These are phyloP conservation scores for Ramaria sp. DNA, from an alignment of 768 basidiomycete species.

Conservation along the genomic window DNA sequence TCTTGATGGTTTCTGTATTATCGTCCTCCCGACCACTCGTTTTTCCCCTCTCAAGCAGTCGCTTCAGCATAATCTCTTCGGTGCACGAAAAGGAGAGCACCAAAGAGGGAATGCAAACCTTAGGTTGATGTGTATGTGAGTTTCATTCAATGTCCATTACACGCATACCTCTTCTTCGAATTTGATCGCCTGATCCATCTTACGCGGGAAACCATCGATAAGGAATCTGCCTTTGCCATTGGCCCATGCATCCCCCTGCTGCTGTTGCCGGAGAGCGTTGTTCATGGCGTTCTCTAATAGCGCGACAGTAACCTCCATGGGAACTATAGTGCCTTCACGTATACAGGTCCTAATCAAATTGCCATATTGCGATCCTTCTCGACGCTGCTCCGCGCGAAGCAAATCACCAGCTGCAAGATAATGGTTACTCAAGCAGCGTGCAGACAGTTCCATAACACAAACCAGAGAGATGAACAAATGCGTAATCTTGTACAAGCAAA, in stretches of 20 bases:
- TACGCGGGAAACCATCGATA: conserved; percentile 94
- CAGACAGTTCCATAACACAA: conserved; percentile 13
- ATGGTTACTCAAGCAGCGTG: not conserved
- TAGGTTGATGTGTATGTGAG: not conserved
- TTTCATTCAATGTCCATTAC: not conserved
- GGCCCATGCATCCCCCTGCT: conserved; percentile 46
- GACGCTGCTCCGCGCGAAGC: conserved; percentile 84
- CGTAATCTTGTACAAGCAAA: conserved; percentile 70
- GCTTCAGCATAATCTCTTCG: conserved; percentile 76
- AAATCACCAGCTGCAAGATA: conserved; percentile 79
- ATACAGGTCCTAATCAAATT: conserved; percentile 81
- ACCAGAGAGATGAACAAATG: conserved; percentile 93
- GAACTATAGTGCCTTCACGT: conserved; percentile 86
- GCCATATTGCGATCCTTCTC: conserved; percentile 75
- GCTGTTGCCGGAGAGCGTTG: conserved; percentile 36
- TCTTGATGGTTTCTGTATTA: conserved; percentile 87
- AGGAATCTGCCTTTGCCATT: conserved; percentile 77
- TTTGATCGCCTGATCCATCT: conserved; percentile 94
- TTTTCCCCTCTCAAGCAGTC: conserved; percentile 82
- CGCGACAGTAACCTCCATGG: conserved; percentile 94
- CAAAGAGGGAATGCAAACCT: conserved; percentile 74
- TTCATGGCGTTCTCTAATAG: conserved; percentile 89
- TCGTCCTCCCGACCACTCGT: conserved; percentile 96
- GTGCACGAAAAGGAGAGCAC: conserved; percentile 84
- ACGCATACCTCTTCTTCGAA: conserved; percentile 53